Evolutionary conservation across 2,329 filamentous ascomycete genomes (phyloP), one percentile per base, ranked within the genome.

Genomic region (Exophiala bonariae): DNA sequence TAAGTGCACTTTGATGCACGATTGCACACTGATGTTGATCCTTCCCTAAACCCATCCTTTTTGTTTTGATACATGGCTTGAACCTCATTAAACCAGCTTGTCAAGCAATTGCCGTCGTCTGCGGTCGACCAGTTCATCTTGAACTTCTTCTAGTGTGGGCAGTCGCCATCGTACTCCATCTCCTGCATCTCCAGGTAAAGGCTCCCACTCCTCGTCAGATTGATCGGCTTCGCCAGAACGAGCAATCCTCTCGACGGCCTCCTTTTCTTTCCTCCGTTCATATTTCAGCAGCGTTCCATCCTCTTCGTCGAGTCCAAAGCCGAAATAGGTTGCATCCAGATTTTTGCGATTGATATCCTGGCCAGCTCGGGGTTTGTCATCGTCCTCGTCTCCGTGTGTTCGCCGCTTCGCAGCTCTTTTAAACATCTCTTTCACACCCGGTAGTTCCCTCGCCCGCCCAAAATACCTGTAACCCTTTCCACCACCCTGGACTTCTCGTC

Each of bases 401-500:
- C 77, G 74, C 50, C 76, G 78, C 55, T 76, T 73, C 40, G 77
- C 77, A 1, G 88, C 86, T 1, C 87, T 86, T 61, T 96, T 91
- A 63, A 96, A 95, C 66, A 99, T 75, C 73, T 99, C 93, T 69
- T 96, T 96, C 4, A 99, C 93, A 41, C 93, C 93, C 0, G 93
- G 93, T 26, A 99, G 69, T 56, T 97, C 93, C 62, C 80, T 81
- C 41, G 93, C 93, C 3, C 93, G 78, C 0, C 93, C 93, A 72
- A 96, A 99, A 69, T 96, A 96, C 60, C 88, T 81, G 74, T 97
- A 97, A 2, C 92, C 92, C 63, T 91, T 95, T 35, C 89, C 90
- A 28, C 87, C 88, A 26, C 73, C 68, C 33, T 73, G 57, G 75
- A 89, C 85, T 65, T 89, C 86, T 38, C 82, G 72, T 2, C 86